Evolutionary conservation across 495 filamentous ascomycete species (phyloP).

Genomic region (Penicillium herquei): DNA sequence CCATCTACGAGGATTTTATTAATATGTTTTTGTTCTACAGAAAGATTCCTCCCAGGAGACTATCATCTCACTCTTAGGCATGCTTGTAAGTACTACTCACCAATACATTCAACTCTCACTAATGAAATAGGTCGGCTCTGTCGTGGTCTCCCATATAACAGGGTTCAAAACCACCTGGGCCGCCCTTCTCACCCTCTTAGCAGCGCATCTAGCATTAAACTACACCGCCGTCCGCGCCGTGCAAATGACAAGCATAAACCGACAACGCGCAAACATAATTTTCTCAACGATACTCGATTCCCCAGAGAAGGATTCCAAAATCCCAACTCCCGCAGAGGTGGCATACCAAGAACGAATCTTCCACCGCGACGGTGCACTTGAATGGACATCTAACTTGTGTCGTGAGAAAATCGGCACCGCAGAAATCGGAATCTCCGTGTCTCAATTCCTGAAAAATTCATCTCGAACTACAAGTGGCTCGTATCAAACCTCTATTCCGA

Average conservation of each 20-base stretch:
- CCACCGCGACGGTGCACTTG: slow-evolving; percentile 57
- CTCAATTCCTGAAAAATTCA: slow-evolving; percentile 23
- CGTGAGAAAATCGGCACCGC: slow-evolving; percentile 23
- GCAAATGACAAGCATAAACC: slow-evolving; percentile 79
- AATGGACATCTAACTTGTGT: slow-evolving; percentile 42
- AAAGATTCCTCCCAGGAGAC: slow-evolving; percentile 98
- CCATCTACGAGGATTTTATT: background rate
- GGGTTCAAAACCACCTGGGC: slow-evolving; percentile 71
- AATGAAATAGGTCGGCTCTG: slow-evolving; percentile 60
- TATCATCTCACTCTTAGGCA: slow-evolving; percentile 83
- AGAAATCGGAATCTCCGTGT: slow-evolving; percentile 34
- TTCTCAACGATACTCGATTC: slow-evolving; percentile 47
- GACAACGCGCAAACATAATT: slow-evolving; percentile 81
- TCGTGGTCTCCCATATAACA: slow-evolving; percentile 75
- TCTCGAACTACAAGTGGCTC: background rate
- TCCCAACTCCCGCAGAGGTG: slow-evolving; percentile 63
- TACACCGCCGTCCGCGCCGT: slow-evolving; percentile 83
- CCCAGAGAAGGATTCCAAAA: background rate
- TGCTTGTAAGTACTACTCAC: slow-evolving; percentile 59
- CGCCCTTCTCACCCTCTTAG: slow-evolving; percentile 68
- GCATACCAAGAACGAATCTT: slow-evolving; percentile 71
- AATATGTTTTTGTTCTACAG: slow-evolving; percentile 23
- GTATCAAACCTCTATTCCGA: slow-evolving; percentile 18
- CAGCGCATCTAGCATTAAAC: slow-evolving; percentile 76
- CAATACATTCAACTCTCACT: background rate